A percentile compares a stretch with the other conserved stretches of the same genome.
These are phyloP conservation scores for Aspergillus sp. DNA, from an alignment of 2,329 filamentous ascomycete genomes.

Conservation along the genomic window DNA sequence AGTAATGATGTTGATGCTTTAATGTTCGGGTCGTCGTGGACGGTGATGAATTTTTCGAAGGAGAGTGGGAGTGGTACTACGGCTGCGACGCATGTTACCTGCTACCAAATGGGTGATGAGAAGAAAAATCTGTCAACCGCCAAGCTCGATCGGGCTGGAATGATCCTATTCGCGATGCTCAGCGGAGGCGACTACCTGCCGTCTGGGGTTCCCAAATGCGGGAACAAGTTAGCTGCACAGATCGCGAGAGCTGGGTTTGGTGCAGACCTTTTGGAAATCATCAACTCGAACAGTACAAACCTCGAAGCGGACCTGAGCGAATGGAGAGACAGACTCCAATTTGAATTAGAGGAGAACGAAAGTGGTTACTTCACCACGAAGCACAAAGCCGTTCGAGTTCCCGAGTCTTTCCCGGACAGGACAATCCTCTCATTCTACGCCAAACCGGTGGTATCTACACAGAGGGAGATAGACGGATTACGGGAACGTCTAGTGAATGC, in stretches of 20 bases:
- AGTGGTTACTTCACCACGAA: constrained; percentile 75
- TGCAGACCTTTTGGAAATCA: constrained; percentile 58
- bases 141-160: constrained; percentile 73
- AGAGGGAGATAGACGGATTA: constrained; percentile 57
- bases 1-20: constrained; percentile 96
- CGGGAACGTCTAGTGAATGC: constrained; percentile 47
- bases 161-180: constrained; percentile 92
- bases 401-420: constrained; percentile 75
- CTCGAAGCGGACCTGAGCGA: constrained; percentile 46
- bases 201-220: constrained; percentile 82
- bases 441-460: constrained; percentile 74
- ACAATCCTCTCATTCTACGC: constrained; percentile 85
- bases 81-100: constrained; percentile 77
- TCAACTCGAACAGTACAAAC: constrained; percentile 55
- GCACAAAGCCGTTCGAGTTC: constrained; percentile 72
- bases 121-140: constrained; percentile 27
- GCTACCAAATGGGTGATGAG: constrained; percentile 61
- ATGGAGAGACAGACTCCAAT: constrained; percentile 72
- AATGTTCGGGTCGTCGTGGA: constrained; percentile 88
- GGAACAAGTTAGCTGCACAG: constrained; percentile 83
- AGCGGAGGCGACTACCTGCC: constrained; percentile 94
- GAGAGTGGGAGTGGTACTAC: constrained; percentile 62
- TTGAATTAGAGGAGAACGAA: constrained; percentile 81
- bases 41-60: constrained; percentile 78
- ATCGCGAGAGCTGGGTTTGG: constrained; percentile 89